A percentile compares a stretch with the other conserved stretches of the same genome.
Evolutionary conservation across 352 stramenopile genomes (phyloP).

Genomic region (Phytophthora rubi): DNA sequence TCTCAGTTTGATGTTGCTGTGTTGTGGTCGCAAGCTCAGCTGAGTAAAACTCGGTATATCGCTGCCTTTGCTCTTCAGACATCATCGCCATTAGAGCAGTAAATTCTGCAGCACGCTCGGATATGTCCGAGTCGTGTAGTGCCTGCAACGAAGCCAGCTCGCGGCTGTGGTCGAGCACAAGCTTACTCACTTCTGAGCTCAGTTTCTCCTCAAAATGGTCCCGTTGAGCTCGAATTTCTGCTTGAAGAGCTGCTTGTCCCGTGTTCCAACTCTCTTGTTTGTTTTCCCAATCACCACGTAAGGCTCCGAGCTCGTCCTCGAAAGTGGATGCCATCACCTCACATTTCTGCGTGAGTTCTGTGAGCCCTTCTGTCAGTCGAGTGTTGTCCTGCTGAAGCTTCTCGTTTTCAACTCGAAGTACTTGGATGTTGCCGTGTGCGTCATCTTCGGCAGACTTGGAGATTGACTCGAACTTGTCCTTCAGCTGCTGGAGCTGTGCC

Average conservation of each 20-base stretch:
- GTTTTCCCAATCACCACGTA: slow-evolving; percentile 19
- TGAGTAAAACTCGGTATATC: slow-evolving; percentile 7
- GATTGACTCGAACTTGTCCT: slow-evolving; percentile 21
- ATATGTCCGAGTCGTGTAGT: slow-evolving; percentile 1
- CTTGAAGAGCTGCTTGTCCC: slow-evolving; percentile 10
- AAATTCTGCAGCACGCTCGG: slow-evolving; percentile 5
- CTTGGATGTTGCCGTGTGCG: slow-evolving; percentile 17
- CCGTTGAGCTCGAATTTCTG: slow-evolving; percentile 20
- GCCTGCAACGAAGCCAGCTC: slow-evolving; percentile 11
- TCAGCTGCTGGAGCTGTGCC: slow-evolving; percentile 37
- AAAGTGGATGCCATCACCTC: slow-evolving; percentile 25
- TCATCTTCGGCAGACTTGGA: slow-evolving; percentile 19
- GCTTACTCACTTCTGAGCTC: slow-evolving; percentile 12
- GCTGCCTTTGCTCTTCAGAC: slow-evolving; percentile 29
- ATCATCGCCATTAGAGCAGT: slow-evolving; percentile 13
- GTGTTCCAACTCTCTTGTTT: slow-evolving; percentile 17
- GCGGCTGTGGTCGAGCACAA: slow-evolving; percentile 3
- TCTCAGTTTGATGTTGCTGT: slow-evolving; percentile 18
- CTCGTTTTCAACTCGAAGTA: slow-evolving; percentile 4
- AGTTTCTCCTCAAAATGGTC: slow-evolving; percentile 18
- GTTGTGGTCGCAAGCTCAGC: slow-evolving; percentile 2
- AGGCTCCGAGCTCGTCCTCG: slow-evolving; percentile 25
- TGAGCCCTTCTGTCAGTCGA: slow-evolving; percentile 16
- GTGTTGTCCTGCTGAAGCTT: slow-evolving; percentile 19
- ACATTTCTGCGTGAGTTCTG: slow-evolving; percentile 20